Conservation (phyloP, 768 basidiomycete genomes). For the Boletus tomentosulus region DNA sequence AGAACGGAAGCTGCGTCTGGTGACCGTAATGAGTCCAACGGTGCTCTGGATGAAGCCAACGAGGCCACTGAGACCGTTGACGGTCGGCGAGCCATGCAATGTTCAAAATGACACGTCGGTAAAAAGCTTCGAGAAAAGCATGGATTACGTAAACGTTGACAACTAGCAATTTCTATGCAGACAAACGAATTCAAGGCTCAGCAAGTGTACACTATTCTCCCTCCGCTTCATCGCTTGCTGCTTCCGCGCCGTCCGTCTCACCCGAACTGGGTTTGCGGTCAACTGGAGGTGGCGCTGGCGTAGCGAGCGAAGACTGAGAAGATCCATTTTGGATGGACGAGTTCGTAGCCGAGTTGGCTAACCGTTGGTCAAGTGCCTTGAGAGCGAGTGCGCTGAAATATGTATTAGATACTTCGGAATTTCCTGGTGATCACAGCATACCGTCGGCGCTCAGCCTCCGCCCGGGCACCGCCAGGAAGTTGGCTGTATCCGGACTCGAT, state of each 20-base stretch:
- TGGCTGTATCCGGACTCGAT: constrained; percentile 73
- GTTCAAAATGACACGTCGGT: constrained; percentile 1
- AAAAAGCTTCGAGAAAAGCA: neutral
- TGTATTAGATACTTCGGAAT: constrained; percentile 6
- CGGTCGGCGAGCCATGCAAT: constrained; percentile 38
- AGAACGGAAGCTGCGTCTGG: constrained; percentile 2
- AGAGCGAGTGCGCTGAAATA: constrained; percentile 81
- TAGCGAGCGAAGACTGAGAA: constrained; percentile 27
- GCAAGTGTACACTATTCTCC: constrained; percentile 17
- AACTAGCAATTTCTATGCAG: neutral
- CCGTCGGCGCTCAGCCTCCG: constrained; percentile 96
- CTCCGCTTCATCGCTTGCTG: constrained; percentile 16
- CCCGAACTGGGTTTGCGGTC: constrained; percentile 23
- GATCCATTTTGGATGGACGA: constrained; percentile 30
- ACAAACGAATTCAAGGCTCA: neutral
- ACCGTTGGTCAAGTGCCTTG: constrained; percentile 91
- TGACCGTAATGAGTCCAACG: constrained; percentile 8
- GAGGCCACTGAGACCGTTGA: constrained; percentile 33
- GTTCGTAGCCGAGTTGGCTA: constrained; percentile 55
- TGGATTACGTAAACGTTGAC: constrained; percentile 20
- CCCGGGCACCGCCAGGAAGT: constrained; percentile 83
- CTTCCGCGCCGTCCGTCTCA: constrained; percentile 20
- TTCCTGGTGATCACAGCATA: constrained; percentile 31
- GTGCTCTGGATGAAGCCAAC: constrained; percentile 17
- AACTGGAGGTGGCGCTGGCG: constrained; percentile 32